Conservation (phyloP, 768 basidiomycete genomes). For the Pisolithus sp. region DNA sequence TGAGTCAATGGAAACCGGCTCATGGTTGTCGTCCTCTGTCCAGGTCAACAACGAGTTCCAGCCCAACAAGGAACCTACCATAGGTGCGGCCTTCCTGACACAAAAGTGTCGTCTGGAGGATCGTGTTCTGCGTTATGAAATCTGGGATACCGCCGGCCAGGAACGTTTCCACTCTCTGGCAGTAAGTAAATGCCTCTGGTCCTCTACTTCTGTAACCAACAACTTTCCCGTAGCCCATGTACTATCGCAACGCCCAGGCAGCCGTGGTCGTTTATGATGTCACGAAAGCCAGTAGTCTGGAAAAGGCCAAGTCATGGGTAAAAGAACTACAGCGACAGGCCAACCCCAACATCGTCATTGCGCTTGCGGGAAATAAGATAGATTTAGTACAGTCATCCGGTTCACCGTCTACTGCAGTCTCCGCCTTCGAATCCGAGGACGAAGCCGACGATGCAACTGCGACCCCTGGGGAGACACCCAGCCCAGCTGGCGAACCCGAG, state of each 20-base stretch:
- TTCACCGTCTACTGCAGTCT: constrained; percentile 40
- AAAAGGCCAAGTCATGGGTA: constrained; percentile 99
- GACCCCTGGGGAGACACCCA: constrained; percentile 66
- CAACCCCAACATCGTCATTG: constrained; percentile 98
- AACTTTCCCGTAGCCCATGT: constrained; percentile 71
- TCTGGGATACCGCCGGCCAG: constrained; percentile 95
- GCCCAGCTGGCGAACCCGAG: constrained; percentile 55
- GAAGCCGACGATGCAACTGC: constrained; percentile 91
- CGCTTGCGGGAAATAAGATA: constrained; percentile 96
- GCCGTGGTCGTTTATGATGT: constrained; percentile 98
- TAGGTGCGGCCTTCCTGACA: constrained; percentile 92
- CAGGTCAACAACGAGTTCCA: constrained; percentile 97
- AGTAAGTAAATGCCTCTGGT: constrained; percentile 40
- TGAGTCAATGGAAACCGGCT: background rate
- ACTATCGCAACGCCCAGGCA: constrained; percentile 96
- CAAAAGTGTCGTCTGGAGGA: constrained; percentile 96
- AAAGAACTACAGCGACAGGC: constrained; percentile 98
- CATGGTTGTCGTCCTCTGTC: background rate
- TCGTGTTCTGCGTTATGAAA: constrained; percentile 88
- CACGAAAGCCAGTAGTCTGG: constrained; percentile 90
- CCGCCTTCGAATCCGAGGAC: constrained; percentile 70
- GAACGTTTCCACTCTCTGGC: constrained; percentile 98
- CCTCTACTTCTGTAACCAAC: constrained; percentile 3
- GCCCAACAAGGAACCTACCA: constrained; percentile 97
- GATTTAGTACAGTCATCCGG: constrained; percentile 73